Evolutionary conservation across 768 basidiomycete genomes (phyloP).

Genomic region (Termitomyces sp.): DNA sequence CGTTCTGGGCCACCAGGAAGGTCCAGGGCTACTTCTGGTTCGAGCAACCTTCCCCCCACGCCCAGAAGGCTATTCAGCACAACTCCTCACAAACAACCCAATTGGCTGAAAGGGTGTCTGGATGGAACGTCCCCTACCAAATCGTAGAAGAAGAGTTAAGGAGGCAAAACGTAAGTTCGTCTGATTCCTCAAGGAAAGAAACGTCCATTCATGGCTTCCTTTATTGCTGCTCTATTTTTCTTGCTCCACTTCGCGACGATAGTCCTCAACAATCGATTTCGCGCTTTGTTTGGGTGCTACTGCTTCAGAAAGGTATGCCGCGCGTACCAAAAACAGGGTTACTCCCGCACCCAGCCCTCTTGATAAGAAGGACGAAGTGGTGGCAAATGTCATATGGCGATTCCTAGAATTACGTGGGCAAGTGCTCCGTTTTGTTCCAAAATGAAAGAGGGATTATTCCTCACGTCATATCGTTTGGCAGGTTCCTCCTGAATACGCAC

Average conservation of each 20-base stretch:
- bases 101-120: slow-evolving; percentile 81
- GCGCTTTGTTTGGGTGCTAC: slow-evolving; percentile 93
- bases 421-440: slow-evolving; percentile 11
- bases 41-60: slow-evolving; percentile 51
- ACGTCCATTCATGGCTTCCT: slow-evolving; percentile 25
- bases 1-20: slow-evolving; percentile 77
- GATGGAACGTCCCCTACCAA: slow-evolving; percentile 86
- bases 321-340: slow-evolving; percentile 75
- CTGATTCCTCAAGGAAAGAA: slow-evolving; percentile 20
- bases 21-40: slow-evolving; percentile 80
- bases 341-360: slow-evolving; percentile 42
- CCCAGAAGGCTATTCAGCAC: slow-evolving; percentile 64
- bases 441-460: slow-evolving; percentile 8
- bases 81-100: slow-evolving; percentile 78
- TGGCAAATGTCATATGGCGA: slow-evolving; percentile 97
- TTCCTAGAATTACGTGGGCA: slow-evolving; percentile 81
- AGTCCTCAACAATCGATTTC: slow-evolving; percentile 99
- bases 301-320: slow-evolving; percentile 72
- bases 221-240: slow-evolving; percentile 16
- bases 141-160: slow-evolving; percentile 93
- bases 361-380: slow-evolving; percentile 98
- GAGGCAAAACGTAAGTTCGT: slow-evolving; percentile 83
- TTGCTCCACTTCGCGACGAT: slow-evolving; percentile 11
- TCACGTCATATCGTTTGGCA: slow-evolving; percentile 29
- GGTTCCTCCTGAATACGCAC: slow-evolving; percentile 88